These are phyloP conservation scores for Sarocladiaceae sp. DNA, from an alignment of 2,329 filamentous ascomycete genomes.

Conservation along the genomic window DNA sequence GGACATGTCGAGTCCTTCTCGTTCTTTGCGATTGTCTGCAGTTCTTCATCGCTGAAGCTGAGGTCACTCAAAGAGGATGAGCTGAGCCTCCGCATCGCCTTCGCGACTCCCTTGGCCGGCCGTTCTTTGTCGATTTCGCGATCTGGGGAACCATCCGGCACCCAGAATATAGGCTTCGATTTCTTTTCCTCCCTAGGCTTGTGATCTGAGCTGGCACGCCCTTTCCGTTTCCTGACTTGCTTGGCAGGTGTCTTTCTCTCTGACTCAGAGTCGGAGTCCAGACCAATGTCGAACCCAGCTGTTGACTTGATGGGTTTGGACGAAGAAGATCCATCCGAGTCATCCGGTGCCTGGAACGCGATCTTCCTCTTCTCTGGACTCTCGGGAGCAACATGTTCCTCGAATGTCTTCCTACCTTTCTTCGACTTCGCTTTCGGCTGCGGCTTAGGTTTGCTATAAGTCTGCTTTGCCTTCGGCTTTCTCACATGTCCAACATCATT, in stretches of 20 bases:
- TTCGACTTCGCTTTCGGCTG: background rate
- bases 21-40: constrained; percentile 6
- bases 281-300: background rate
- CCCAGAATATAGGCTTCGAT: background rate
- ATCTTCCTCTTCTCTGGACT: background rate
- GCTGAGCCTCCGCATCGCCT: background rate
- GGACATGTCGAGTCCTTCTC: constrained; percentile 44
- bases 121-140: background rate
- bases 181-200: constrained; percentile 1
- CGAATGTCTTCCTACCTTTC: background rate
- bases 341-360: constrained; percentile 1
- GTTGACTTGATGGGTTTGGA: background rate
- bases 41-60: constrained; percentile 7
- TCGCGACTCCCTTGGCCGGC: no score
- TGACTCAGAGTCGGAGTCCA: background rate
- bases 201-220: no score
- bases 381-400: background rate
- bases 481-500: constrained; percentile 2
- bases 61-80: constrained; percentile 1
- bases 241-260: background rate
- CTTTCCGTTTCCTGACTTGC: background rate
- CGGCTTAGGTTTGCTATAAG: constrained; percentile 3
- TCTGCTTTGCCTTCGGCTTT: constrained; percentile 1
- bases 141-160: constrained; percentile 1
- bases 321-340: background rate